A percentile compares a stretch with the other conserved stretches of the same genome.
These are phyloP conservation scores for Verbascum thapsus DNA, from an alignment of 257 asterid species.

Conservation along the genomic window DNA sequence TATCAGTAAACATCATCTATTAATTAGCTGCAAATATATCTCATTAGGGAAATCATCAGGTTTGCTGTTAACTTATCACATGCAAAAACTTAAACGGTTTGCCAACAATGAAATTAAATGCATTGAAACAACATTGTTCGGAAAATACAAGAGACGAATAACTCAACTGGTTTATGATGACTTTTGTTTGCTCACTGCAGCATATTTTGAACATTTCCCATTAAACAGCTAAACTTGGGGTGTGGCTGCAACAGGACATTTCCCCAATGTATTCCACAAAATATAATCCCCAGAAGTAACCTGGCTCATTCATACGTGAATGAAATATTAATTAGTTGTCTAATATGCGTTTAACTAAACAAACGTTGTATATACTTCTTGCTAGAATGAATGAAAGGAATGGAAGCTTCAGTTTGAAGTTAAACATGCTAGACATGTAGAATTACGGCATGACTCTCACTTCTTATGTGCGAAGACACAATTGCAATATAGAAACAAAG, in stretches of 20 bases:
- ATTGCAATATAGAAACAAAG: no score
- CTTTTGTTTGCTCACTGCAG: background rate
- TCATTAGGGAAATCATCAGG: background rate
- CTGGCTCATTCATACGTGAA: constrained; percentile 44
- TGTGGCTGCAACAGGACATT: constrained; percentile 81
- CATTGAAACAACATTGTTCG: constrained; percentile 3
- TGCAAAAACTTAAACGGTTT: background rate
- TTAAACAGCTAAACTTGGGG: constrained; percentile 46
- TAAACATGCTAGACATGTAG: background rate
- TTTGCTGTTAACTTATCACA: background rate
- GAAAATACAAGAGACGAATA: constrained; percentile 11
- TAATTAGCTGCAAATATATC: background rate
- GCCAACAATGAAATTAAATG: constrained; percentile 9
- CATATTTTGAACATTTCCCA: constrained; percentile 10
- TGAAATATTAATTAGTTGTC: background rate
- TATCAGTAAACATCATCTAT: background rate
- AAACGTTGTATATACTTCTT: background rate
- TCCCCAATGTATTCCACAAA: constrained; percentile 91
- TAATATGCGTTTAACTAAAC: constrained; percentile 7
- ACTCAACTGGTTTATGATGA: background rate
- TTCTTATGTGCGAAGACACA: background rate
- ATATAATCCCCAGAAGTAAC: constrained; percentile 90
- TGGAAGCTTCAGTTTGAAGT: background rate
- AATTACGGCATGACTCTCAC: background rate
- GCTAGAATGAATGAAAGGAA: background rate